These are phyloP conservation scores for Umbelopsis isabellina DNA, from an alignment of 192 early-diverging fungal species.

Conservation along the genomic window DNA sequence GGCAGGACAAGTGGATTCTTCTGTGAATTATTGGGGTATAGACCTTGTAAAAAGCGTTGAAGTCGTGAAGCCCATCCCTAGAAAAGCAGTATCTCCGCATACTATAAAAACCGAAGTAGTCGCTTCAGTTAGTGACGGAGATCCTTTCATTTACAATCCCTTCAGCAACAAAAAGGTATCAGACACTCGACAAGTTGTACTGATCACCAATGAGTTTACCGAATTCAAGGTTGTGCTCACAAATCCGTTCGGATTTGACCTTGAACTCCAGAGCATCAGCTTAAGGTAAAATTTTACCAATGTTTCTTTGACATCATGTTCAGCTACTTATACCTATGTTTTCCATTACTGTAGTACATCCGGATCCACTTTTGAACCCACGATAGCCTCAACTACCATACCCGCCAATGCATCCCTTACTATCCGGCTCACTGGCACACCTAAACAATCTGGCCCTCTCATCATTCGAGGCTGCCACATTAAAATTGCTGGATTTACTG, in stretches of 20 bases:
- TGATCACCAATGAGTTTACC: constrained; percentile 68
- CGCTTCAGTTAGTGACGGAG: constrained; percentile 42
- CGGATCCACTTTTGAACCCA: constrained; percentile 62
- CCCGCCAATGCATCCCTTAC: constrained; percentile 64
- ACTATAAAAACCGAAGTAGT: constrained; percentile 40
- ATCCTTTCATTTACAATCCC: constrained; percentile 85
- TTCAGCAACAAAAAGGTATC: constrained; percentile 61
- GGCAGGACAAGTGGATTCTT: constrained; percentile 45
- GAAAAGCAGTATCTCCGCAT: constrained; percentile 63
- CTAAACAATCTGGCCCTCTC: constrained; percentile 61
- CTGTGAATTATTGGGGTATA: constrained; percentile 61
- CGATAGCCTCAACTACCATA: constrained; percentile 61
- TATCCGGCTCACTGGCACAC: constrained; percentile 69
- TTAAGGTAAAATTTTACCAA: constrained; percentile 48
- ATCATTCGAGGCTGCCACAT: constrained; percentile 64
- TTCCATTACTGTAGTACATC: constrained; percentile 51
- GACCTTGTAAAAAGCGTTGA: constrained; percentile 59
- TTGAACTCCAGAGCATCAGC: constrained; percentile 70
- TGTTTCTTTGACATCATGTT: background rate
- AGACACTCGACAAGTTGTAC: constrained; percentile 36
- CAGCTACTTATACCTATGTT: background rate
- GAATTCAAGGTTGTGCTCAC: constrained; percentile 73
- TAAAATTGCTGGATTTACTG: constrained; percentile 55
- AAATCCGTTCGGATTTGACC: constrained; percentile 81
- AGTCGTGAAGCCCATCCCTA: constrained; percentile 54